These are phyloP conservation scores for Colletotrichum tropicicola DNA, from an alignment of 2,329 filamentous ascomycete genomes.

Conservation along the genomic window DNA sequence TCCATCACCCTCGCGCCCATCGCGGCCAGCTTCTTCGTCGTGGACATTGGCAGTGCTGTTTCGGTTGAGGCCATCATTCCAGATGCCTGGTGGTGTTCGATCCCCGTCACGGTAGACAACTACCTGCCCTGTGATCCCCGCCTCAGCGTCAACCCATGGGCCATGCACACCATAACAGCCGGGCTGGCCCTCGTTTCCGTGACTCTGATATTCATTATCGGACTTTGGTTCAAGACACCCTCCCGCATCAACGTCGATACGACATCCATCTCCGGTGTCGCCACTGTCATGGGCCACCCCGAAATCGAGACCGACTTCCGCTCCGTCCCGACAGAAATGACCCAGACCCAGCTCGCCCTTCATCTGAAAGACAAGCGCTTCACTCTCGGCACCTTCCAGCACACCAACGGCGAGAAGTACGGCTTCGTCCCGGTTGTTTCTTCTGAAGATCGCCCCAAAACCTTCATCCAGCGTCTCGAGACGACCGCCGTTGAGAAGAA, in stretches of 20 bases:
- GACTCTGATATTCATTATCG: conserved; percentile 27
- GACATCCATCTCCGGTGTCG: conserved; percentile 34
- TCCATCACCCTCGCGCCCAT: conserved; percentile 7
- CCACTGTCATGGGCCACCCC: conserved; percentile 35
- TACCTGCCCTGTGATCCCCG: conserved; percentile 31
- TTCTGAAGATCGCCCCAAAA: background rate
- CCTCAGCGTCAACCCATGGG: conserved; percentile 31
- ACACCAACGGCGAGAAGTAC: conserved; percentile 15
- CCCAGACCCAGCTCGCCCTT: conserved; percentile 23
- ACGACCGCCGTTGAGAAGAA: background rate
- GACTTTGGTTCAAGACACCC: conserved; percentile 34
- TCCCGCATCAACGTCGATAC: conserved; percentile 32
- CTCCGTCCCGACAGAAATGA: conserved; percentile 30
- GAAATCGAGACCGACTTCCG: conserved; percentile 33
- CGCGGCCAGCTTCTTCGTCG: conserved; percentile 17
- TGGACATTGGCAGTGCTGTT: conserved; percentile 31
- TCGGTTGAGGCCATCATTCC: conserved; percentile 26
- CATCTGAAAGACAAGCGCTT: conserved; percentile 30
- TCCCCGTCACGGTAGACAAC: background rate
- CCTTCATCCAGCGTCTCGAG: conserved; percentile 2
- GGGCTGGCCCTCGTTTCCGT: conserved; percentile 23
- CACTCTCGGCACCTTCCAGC: conserved; percentile 31
- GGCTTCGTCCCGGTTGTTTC: conserved; percentile 18
- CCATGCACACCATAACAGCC: conserved; percentile 28
- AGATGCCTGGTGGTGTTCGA: conserved; percentile 33